Base-by-base conservation (phyloP, 441 rosid species). In the Codiaeum variegatum region DNA sequence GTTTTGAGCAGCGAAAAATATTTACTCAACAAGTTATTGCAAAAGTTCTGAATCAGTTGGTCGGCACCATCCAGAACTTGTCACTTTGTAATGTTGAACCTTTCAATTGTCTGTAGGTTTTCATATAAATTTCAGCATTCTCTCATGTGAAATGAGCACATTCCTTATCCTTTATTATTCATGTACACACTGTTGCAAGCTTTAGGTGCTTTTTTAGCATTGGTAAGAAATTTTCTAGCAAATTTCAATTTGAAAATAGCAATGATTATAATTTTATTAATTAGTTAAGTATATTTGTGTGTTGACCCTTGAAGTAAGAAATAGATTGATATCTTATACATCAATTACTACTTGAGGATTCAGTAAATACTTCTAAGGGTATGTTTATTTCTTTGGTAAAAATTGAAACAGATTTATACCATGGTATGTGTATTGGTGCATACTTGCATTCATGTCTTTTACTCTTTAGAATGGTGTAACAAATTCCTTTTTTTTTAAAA, bases 181-280 rank as follows among this genome's bases (percentile, higher is more conserved):
- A 96, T 96, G 99, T 97, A 98, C 36, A 96, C 99, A 2, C 98
- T 93, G 59, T 85, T 96, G 81, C 98, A 93, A 84, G 93, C 99
- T 74, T 85, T 96, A 60, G 97, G 97, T 82, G 97, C 97, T 76
- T 96, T 89, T 84, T 98, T 98, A 62, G 96, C 93, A 40, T 80
- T 96, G 97, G 99, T 96, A 83, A 88, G 83, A 71, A 72, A 72
- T 71, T 73, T 29, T n/a, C 28, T 9, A 29, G 28, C 28, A 56
- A 52, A 56, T 47, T 31, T 46, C 44, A 70, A 52, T 58, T 21
- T 12, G 8, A 55, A 61, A 6, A 29, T 15, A 21, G 13, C 40
- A 46, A 3, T 12, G 24, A 3, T 28, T 28, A 2, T 71, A 28
- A 46, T 60, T 31, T 31, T 26, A 26, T 21, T 36, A 32, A 44